These are phyloP conservation scores for Borovskyia barvae DNA, from an alignment of 208 protist genomes.

Conservation along the genomic window DNA sequence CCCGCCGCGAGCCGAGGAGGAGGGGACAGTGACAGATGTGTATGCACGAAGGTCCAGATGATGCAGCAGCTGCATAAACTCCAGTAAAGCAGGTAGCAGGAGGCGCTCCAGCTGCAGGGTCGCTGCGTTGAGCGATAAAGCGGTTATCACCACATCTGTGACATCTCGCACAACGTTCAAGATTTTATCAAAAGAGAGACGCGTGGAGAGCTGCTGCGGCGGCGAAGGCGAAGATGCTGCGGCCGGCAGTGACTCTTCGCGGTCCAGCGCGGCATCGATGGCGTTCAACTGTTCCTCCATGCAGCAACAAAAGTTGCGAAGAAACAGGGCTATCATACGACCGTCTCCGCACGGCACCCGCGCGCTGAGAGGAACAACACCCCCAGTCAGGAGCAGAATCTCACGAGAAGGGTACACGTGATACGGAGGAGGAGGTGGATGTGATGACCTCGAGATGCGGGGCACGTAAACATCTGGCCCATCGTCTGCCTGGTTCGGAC, in stretches of 20 bases:
- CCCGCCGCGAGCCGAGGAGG: no score
- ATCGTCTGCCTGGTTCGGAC: no score
- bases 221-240: background rate
- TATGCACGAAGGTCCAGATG: slow-evolving; percentile 12
- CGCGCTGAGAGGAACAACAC: slow-evolving; percentile 79
- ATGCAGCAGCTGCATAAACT: slow-evolving; percentile 15
- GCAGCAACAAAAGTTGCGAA: slow-evolving; percentile 32
- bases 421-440: slow-evolving; percentile 1
- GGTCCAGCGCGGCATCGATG: background rate
- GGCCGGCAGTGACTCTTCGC: no score
- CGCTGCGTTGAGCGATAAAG: slow-evolving; percentile 21
- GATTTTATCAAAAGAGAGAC: no score
- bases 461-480: no score
- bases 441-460: no score
- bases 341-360: slow-evolving; percentile 55
- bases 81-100: slow-evolving; percentile 18
- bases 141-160: slow-evolving; percentile 11
- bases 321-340: slow-evolving; percentile 26
- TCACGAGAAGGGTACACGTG: slow-evolving; percentile 47
- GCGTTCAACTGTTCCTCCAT: background rate
- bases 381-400: slow-evolving; percentile 74
- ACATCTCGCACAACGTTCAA: slow-evolving; percentile 17
- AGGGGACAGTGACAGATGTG: no score
- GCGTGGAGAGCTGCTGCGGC: background rate
- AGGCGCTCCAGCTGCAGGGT: slow-evolving; percentile 30